These are phyloP conservation scores for Colletotrichum ledebouriae DNA, from an alignment of 2,329 filamentous ascomycete genomes.

Conservation along the genomic window DNA sequence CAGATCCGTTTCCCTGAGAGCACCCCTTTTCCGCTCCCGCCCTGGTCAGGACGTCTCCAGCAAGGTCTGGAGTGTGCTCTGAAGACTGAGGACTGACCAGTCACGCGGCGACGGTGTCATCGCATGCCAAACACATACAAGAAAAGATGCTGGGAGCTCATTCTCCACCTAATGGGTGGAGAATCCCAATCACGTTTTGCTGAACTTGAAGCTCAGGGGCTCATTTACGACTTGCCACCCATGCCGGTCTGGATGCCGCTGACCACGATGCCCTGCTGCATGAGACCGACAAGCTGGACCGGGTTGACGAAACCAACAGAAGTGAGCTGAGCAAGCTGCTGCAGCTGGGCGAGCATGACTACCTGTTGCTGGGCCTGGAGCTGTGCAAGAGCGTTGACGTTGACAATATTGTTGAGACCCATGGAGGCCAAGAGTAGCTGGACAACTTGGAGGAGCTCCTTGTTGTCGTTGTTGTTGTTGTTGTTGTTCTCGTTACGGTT, in stretches of 20 bases:
- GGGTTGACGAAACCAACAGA: constrained; percentile 45
- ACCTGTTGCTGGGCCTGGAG: constrained; percentile 49
- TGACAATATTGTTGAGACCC: constrained; percentile 47
- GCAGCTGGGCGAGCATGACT: constrained; percentile 46
- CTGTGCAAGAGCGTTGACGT: constrained; percentile 46
- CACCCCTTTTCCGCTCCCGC: neutral
- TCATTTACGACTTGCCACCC: constrained; percentile 38
- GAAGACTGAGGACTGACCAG: neutral
- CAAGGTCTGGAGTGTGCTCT: neutral
- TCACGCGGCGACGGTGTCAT: constrained; percentile 5
- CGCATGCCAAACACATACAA: neutral
- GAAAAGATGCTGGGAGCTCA: neutral
- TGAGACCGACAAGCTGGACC: constrained; percentile 44
- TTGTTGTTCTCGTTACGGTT: constrained; percentile 44
- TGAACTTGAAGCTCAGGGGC: neutral
- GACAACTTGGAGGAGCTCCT: constrained; percentile 43
- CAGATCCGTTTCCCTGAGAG: neutral
- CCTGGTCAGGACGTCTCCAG: neutral
- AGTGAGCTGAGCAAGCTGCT: constrained; percentile 47
- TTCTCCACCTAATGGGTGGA: neutral
- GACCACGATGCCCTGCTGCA: constrained; percentile 45
- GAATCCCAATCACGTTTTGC: neutral
- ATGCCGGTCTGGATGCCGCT: constrained; percentile 42
- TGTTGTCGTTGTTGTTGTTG: constrained; percentile 35
- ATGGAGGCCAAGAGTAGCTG: constrained; percentile 48